Base-by-base conservation (phyloP, 495 filamentous ascomycete genomes). In the Extremus antarcticus region DNA sequence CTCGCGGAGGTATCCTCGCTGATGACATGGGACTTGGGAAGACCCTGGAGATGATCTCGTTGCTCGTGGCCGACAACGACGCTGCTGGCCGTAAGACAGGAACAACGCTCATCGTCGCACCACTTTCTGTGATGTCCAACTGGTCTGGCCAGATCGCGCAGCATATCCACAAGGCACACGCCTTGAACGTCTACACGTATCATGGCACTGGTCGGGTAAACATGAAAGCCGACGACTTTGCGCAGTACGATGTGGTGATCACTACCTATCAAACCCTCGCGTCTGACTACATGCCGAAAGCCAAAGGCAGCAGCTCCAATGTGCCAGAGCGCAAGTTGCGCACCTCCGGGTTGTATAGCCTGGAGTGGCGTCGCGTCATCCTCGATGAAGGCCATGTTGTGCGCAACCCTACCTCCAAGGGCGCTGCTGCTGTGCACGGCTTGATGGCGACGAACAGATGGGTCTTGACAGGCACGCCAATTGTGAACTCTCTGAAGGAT, bases 21-120 rank as follows among this genome's bases (percentile, higher is more conserved):
- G 90, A 96, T 66, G 90, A 96, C 59, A 96, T 96, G 90, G 90
- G 90, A 2, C 72, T 96, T 4, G 90, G 90, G 15, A 96, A 97
- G 69, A 96, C 90, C 0, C 75, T 96, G 7, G 87, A 95, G 66
- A 79, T 88, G 39, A 92, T 95, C 54, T 84, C 86, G 50, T 65
- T 94, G 25, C 85, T 96, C 41, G 68, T 89, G 57, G 77, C 83
- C 7, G 80, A 85, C 50, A 25, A 51, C 19, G 57, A 55, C 17
- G 54, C 40, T 43, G 43, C 55, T 19, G 47, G 59, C 15, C 45
- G 55, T 0, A 65, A 71, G 11, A 56, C 56, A 0, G 80, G 78
- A 15, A 74, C 76, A 20, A 92, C 89, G 3, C 72, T 96, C 25
- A 92, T 96, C 55, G 74, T 95, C 29, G 80, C 87, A 1, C 90